These are phyloP conservation scores for Brassica hybrid DNA, from an alignment of 441 rosid genomes.

Conservation along the genomic window DNA sequence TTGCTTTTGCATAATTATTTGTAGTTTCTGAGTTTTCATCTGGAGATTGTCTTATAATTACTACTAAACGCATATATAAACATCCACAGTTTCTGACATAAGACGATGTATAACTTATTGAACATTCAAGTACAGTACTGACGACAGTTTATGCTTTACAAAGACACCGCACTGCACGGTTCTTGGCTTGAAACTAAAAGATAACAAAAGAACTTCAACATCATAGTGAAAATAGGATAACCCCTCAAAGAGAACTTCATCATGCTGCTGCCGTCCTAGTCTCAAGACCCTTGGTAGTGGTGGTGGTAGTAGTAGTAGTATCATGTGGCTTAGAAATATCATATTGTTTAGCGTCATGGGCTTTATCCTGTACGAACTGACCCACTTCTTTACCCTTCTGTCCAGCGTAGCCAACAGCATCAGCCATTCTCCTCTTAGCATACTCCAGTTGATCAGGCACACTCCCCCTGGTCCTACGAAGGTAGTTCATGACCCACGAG, in stretches of 20 bases:
- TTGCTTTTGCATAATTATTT: conserved; percentile 53
- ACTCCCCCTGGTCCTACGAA: conserved; percentile 29
- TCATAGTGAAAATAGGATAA: conserved; percentile 16
- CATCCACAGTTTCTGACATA: not conserved
- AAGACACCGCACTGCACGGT: conserved; percentile 24
- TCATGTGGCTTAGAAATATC: conserved; percentile 34
- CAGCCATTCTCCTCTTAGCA: conserved; percentile 45
- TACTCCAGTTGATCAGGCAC: conserved; percentile 44
- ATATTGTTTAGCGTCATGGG: conserved; percentile 36
- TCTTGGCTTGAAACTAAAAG: not conserved
- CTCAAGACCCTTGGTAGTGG: conserved; percentile 35
- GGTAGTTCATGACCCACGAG: conserved; percentile 46
- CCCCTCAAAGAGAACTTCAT: not conserved
- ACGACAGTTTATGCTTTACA: not conserved
- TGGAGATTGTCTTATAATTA: not conserved
- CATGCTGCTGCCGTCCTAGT: conserved; percentile 5
- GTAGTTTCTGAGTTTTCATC: not conserved
- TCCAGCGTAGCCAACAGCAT: conserved; percentile 39
- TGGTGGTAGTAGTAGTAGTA: conserved; percentile 28
- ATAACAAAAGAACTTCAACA: conserved; percentile 1
- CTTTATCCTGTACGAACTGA: conserved; percentile 31
- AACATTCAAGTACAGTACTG: conserved; percentile 4
- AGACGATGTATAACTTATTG: conserved; percentile 19
- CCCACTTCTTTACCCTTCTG: conserved; percentile 43
- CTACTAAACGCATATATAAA: not conserved